Evolutionary conservation across 2,329 filamentous ascomycete genomes (phyloP).

Genomic region (Aureobasidium subglaciale): DNA sequence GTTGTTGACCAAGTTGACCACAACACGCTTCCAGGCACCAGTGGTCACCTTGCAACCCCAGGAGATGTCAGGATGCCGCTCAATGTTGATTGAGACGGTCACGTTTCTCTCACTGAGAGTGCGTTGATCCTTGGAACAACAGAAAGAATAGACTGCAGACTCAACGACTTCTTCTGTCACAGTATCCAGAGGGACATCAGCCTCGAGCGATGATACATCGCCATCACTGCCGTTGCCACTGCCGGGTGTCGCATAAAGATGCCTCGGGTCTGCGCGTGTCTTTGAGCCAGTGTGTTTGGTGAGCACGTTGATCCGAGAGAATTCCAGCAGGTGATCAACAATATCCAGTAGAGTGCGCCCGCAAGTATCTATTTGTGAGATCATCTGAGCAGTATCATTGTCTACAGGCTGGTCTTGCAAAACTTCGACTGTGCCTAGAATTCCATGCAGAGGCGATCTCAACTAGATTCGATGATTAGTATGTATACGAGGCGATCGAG

Average conservation of each 20-base stretch:
- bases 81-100: not conserved
- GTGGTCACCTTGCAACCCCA: constrained; percentile 33
- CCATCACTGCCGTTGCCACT: constrained; percentile 14
- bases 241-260: not conserved
- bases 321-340: constrained; percentile 38
- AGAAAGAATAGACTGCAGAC: constrained; percentile 25
- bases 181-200: constrained; percentile 36
- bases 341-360: constrained; percentile 46
- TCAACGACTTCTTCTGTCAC: constrained; percentile 50
- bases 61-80: not conserved
- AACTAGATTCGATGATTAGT: no score
- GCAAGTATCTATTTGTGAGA: constrained; percentile 44
- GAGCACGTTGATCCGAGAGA: constrained; percentile 36
- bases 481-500: no score
- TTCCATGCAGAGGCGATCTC: constrained; percentile 41
- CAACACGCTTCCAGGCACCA: constrained; percentile 33
- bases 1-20: constrained; percentile 42
- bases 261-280: not conserved
- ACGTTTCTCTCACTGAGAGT: not conserved
- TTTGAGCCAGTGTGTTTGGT: not conserved
- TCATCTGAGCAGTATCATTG: constrained; percentile 33
- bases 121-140: constrained; percentile 3
- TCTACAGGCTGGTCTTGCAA: constrained; percentile 34
- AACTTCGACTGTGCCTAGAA: constrained; percentile 42
- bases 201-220: constrained; percentile 18